Evolutionary conservation across 1,284 basidiomycete species (phyloP).

Genomic region (Rhizoctonia solani): DNA sequence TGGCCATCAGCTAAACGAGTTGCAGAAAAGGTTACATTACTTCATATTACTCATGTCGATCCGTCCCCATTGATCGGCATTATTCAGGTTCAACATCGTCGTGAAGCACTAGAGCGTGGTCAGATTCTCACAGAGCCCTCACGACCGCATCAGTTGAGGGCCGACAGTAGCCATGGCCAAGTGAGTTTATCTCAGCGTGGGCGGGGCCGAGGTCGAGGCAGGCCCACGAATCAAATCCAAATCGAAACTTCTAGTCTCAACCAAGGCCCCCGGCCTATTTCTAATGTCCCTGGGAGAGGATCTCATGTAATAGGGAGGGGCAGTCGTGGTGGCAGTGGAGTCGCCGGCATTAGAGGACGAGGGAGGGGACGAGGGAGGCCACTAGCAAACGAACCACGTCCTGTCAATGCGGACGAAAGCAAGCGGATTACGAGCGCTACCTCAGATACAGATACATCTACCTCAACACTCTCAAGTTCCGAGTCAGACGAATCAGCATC

Average conservation of each 20-base stretch:
- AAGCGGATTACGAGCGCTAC: conserved; percentile 6
- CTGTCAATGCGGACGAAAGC: conserved; percentile 39
- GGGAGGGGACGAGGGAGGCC: conserved; percentile 44
- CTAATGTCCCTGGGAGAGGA: conserved; percentile 42
- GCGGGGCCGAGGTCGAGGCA: conserved; percentile 43
- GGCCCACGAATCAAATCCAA: neutral
- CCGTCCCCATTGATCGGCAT: neutral
- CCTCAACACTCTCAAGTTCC: conserved; percentile 35
- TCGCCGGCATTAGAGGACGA: conserved; percentile 41
- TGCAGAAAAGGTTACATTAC: conserved; percentile 71
- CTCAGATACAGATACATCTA: conserved; percentile 31
- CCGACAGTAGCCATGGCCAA: conserved; percentile 28
- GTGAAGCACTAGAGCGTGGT: conserved; percentile 78
- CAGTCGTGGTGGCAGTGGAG: conserved; percentile 41
- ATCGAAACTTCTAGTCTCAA: neutral
- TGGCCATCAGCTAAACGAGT: conserved; percentile 75
- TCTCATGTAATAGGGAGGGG: conserved; percentile 47
- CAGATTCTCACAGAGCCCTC: conserved; percentile 63
- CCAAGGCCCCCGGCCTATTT: neutral
- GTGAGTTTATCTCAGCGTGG: conserved; percentile 39
- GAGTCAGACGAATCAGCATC: conserved; percentile 41
- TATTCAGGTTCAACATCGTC: conserved; percentile 58
- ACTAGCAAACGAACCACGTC: conserved; percentile 1
- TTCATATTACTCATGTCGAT: conserved; percentile 22
- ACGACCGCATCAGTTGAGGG: conserved; percentile 47